Base-by-base conservation (phyloP, 192 early-diverging fungal species). In the Dissophora globulifera region DNA sequence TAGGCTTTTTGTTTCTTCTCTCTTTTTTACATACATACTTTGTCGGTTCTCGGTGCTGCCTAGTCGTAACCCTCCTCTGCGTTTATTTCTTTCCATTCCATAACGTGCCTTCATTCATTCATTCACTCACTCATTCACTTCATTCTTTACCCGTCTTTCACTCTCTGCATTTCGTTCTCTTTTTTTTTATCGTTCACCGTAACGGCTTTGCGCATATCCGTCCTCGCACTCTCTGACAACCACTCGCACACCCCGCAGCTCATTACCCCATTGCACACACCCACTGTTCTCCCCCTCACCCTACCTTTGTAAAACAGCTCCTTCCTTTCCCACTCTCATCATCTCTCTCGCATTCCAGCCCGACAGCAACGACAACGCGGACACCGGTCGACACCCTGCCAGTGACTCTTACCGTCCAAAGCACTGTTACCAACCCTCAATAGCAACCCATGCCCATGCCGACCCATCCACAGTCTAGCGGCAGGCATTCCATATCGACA, bases 361-460 rank as follows among this genome's bases (percentile, higher is more conserved):
- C 13, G 8, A 7, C 38, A 40, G 13, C 38, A 10, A 13, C 38
- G 38, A 40, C 38, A 40, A 13, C 8, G 13, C 38, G 8, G 13
- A 40, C 8, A 40, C 38, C 13, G 38, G 38, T 20, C 31, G n/a
- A 35, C 19, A 55, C 33, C 12, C 33, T n/a, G 8, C 17, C 33
- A 30, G 53, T 40, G n/a, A n/a, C n/a, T n/a, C n/a, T n/a, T n/a
- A n/a, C n/a, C n/a, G n/a, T n/a, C n/a, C n/a, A n/a, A n/a, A n/a
- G n/a, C n/a, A n/a, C 26, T 4, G 2, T 25, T 25, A 43, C 9
- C 15, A 59, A 47, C 40, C 16, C 43, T 22, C 8, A 16, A 13
- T 15, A 38, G 42, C 35, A 19, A 16, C 40, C 42, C 62, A 75
- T 66, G 70, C 70, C 72, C 57, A 76, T 76, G 72, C 72, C 72